These are phyloP conservation scores for Discostella pseudostelligera DNA, from an alignment of 108 stramenopile genomes.

Conservation along the genomic window DNA sequence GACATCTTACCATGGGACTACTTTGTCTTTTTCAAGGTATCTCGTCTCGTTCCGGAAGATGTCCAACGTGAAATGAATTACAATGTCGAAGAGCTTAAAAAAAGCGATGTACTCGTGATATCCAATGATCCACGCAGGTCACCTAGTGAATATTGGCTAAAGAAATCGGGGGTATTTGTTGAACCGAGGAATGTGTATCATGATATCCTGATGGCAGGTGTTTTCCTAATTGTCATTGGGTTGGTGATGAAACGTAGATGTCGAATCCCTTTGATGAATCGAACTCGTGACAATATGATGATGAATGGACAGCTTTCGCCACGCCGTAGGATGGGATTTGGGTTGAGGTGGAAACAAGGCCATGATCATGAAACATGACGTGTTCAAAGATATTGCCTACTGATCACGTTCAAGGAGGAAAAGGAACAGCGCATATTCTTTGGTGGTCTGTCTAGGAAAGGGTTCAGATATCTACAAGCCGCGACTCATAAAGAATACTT, in stretches of 20 bases:
- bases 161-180: conserved; percentile 22
- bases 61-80: conserved; percentile 35
- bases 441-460: too few relatives aligned
- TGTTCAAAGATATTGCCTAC: neutral
- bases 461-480: too few relatives aligned
- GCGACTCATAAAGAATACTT: too few relatives aligned
- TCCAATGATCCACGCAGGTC: conserved; percentile 37
- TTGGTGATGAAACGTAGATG: neutral
- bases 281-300: neutral
- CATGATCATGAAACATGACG: conserved; percentile 4
- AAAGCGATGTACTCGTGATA: conserved; percentile 22
- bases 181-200: conserved; percentile 5
- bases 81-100: conserved; percentile 13
- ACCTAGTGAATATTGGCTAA: conserved; percentile 26
- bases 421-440: too few relatives aligned
- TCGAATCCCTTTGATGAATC: neutral
- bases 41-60: conserved; percentile 43
- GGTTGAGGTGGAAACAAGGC: conserved; percentile 2
- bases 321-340: neutral
- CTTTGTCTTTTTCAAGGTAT: conserved; percentile 52
- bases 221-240: neutral
- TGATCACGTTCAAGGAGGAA: too few relatives aligned
- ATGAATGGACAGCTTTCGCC: conserved; percentile 1
- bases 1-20: conserved; percentile 49
- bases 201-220: neutral